Conservation (phyloP, 441 rosid genomes). For the Croton laevigatus region DNA sequence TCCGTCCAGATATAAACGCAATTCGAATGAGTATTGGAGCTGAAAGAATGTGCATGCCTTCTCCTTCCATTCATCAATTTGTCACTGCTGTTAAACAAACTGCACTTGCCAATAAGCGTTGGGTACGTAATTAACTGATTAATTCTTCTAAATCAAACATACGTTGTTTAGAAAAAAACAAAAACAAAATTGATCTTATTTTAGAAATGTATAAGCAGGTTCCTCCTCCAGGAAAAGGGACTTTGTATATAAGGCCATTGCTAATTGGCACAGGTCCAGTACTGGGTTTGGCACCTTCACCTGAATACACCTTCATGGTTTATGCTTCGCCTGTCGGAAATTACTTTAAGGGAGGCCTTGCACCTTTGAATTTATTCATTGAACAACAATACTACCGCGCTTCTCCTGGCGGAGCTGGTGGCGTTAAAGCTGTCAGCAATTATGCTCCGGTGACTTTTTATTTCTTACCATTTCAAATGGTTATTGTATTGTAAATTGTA, state of each 20-base stretch:
- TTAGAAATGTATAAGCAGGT: conserved; percentile 31
- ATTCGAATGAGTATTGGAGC: conserved; percentile 65
- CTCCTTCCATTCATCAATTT: conserved; percentile 69
- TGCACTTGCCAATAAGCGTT: conserved; percentile 64
- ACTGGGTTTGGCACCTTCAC: conserved; percentile 77
- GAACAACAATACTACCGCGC: conserved; percentile 77
- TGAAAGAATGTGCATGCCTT: conserved; percentile 83
- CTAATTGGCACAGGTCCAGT: conserved; percentile 86
- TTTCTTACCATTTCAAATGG: background rate
- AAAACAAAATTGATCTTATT: no score
- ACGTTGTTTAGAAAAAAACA: no score
- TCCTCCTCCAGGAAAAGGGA: conserved; percentile 90
- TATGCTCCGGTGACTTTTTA: conserved; percentile 60
- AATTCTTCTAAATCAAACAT: no score
- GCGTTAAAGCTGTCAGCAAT: conserved; percentile 69
- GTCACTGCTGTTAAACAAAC: conserved; percentile 62
- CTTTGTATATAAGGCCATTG: conserved; percentile 79
- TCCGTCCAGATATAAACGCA: conserved; percentile 74
- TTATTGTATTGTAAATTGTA: background rate
- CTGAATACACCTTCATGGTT: conserved; percentile 68
- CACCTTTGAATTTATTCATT: conserved; percentile 54
- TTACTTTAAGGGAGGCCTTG: conserved; percentile 70
- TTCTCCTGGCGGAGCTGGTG: conserved; percentile 82
- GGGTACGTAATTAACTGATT: conserved; percentile 39
- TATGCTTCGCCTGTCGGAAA: conserved; percentile 82